Evolutionary conservation across 2,329 filamentous ascomycete genomes (phyloP).

Genomic region (Aureobasidium mangrovei): DNA sequence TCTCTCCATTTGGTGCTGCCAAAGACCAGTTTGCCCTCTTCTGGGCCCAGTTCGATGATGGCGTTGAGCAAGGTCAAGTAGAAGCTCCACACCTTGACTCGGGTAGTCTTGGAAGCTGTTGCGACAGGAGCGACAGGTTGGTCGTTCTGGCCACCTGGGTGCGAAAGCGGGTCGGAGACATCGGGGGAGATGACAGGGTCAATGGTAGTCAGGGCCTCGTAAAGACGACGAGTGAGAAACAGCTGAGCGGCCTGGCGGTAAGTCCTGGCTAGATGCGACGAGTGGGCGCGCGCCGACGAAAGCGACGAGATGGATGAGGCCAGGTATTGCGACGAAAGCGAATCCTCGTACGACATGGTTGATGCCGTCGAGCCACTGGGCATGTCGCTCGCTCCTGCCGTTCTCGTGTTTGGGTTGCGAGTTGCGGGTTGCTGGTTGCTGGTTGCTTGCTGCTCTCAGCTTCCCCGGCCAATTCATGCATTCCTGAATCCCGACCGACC

Average conservation of each 20-base stretch:
- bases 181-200: conserved; percentile 67
- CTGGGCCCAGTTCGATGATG: conserved; percentile 76
- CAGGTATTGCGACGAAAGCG: conserved; percentile 48
- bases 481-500: no score
- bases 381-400: conserved; percentile 17
- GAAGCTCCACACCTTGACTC: conserved; percentile 95
- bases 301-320: conserved; percentile 63
- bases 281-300: conserved; percentile 55
- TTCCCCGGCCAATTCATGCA: no score
- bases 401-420: no score
- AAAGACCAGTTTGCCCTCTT: conserved; percentile 84
- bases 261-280: conserved; percentile 74
- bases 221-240: conserved; percentile 86
- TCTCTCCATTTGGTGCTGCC: conserved; percentile 77
- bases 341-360: conserved; percentile 39
- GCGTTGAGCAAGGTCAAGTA: conserved; percentile 91
- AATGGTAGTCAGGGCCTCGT: conserved; percentile 79
- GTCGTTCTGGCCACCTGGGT: neutral
- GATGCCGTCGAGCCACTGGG: conserved; percentile 21
- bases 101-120: conserved; percentile 67
- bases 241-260: conserved; percentile 92
- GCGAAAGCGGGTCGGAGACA: conserved; percentile 21
- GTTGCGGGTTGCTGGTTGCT: no score
- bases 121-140: conserved; percentile 56
- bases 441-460: no score